phyloP scores from a whole-genome alignment of 192 early-diverging fungal species.

The Coemansia biformis region DNA sequence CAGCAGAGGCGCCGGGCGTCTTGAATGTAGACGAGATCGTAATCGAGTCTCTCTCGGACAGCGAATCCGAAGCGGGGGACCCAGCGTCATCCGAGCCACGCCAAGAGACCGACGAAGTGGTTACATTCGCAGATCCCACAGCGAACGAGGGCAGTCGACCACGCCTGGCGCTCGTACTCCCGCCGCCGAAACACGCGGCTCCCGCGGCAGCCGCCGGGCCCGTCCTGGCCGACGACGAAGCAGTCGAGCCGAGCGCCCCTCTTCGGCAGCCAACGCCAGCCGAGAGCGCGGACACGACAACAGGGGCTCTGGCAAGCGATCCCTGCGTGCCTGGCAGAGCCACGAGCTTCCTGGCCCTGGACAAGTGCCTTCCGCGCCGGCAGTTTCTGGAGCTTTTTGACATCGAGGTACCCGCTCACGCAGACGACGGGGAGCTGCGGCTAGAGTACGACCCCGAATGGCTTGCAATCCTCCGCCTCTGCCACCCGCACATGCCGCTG shows the following conservation, averaged over 20 bases:
- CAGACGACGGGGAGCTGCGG: conserved; percentile 31
- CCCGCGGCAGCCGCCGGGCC: not conserved
- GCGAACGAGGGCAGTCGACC: too few relatives aligned
- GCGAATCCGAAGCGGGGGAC: conserved; percentile 12
- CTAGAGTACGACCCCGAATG: conserved; percentile 85
- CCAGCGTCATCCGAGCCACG: too few relatives aligned
- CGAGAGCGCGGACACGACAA: not conserved
- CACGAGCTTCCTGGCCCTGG: conserved; percentile 88
- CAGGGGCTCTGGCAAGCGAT: not conserved
- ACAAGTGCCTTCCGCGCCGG: conserved; percentile 80
- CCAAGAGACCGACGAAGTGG: too few relatives aligned
- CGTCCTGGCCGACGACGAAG: too few relatives aligned
- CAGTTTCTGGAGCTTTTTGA: conserved; percentile 74
- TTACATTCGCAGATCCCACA: too few relatives aligned
- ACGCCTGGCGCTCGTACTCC: conserved; percentile 22
- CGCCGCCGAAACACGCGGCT: conserved; percentile 25
- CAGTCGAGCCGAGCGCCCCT: too few relatives aligned
- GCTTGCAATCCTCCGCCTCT: conserved; percentile 68
- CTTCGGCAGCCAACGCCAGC: not conserved
- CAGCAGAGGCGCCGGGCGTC: too few relatives aligned
- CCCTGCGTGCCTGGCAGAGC: conserved; percentile 26
- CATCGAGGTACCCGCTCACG: conserved; percentile 54
- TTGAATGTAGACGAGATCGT: conserved; percentile 54
- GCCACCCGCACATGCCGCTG: conserved; percentile 54
- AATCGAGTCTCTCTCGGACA: conserved; percentile 32